These are phyloP conservation scores for Elongisporangium undulatum DNA, from an alignment of 352 stramenopile genomes.

Conservation along the genomic window DNA sequence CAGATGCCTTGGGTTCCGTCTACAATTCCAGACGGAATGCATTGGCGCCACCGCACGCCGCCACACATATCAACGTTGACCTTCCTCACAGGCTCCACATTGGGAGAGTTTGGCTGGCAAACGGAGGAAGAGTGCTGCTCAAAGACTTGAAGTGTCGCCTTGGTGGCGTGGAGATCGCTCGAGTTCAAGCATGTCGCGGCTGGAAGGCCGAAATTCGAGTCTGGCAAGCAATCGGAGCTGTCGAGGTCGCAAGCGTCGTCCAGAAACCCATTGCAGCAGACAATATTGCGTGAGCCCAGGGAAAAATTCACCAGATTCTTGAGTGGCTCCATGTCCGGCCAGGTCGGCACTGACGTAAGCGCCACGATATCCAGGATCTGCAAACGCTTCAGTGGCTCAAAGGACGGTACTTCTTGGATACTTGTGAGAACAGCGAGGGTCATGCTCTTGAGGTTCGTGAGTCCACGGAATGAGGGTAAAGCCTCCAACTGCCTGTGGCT, in stretches of 20 bases:
- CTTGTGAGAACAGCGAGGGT: slow-evolving; percentile 15
- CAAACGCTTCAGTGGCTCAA: slow-evolving; percentile 10
- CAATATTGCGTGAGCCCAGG: slow-evolving; percentile 13
- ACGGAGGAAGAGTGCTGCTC: slow-evolving; percentile 4
- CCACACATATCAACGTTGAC: slow-evolving; percentile 21
- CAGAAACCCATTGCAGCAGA: slow-evolving; percentile 39
- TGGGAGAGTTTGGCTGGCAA: slow-evolving; percentile 8
- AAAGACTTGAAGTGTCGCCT: slow-evolving; percentile 9
- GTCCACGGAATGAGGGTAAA: slow-evolving; percentile 23
- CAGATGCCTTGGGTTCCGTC: slow-evolving; percentile 19
- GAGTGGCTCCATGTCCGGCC: slow-evolving; percentile 19
- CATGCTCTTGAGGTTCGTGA: slow-evolving; percentile 23
- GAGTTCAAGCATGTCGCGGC: slow-evolving; percentile 13
- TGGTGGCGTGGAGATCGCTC: neutral
- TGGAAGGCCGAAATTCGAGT: neutral
- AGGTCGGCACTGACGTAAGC: slow-evolving; percentile 5
- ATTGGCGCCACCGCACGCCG: slow-evolving; percentile 20
- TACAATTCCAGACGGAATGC: neutral
- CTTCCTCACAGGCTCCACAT: slow-evolving; percentile 15
- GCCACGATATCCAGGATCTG: slow-evolving; percentile 22
- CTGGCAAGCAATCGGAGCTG: slow-evolving; percentile 14
- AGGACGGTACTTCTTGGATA: slow-evolving; percentile 21
- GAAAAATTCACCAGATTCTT: slow-evolving; percentile 16
- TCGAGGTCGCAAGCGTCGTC: slow-evolving; percentile 16
- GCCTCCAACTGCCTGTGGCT: slow-evolving; percentile 16